A percentile compares a stretch with the other conserved stretches of the same genome.
Evolutionary conservation across 176 grass and related monocot species (phyloP).

Genomic region (Dendrocalamus sinicus): DNA sequence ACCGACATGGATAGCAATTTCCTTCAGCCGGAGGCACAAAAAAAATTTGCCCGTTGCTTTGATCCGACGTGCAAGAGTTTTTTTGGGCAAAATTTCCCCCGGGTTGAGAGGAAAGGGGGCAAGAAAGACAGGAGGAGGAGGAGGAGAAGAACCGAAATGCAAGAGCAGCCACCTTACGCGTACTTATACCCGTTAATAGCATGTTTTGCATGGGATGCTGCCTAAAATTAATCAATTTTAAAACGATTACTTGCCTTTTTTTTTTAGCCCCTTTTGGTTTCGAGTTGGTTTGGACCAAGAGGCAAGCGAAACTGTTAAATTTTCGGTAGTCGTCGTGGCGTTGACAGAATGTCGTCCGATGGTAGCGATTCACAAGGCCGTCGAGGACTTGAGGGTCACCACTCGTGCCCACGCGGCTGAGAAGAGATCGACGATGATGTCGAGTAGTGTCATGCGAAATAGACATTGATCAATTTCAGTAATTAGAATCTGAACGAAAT

Average conservation of each 20-base stretch:
- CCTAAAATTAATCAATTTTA: constrained; percentile 42
- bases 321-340: no score
- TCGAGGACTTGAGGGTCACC: no score
- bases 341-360: no score
- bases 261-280: background rate
- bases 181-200: constrained; percentile 40
- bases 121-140: constrained; percentile 39
- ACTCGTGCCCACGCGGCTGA: no score
- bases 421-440: no score
- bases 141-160: constrained; percentile 36
- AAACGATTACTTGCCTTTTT: background rate
- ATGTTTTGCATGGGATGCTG: constrained; percentile 45
- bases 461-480: no score
- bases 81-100: constrained; percentile 48
- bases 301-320: background rate
- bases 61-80: constrained; percentile 15
- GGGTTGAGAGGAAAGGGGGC: constrained; percentile 33
- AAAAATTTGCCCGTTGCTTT: constrained; percentile 46
- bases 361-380: no score
- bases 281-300: background rate
- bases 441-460: no score
- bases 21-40: constrained; percentile 35
- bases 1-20: constrained; percentile 65
- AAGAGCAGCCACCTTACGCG: background rate
- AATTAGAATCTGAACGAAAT: no score